A percentile compares a stretch with the other conserved stretches of the same genome.
These are phyloP conservation scores for Urochloa ruziziensis DNA, from an alignment of 176 grass and related monocot genomes.

Conservation along the genomic window DNA sequence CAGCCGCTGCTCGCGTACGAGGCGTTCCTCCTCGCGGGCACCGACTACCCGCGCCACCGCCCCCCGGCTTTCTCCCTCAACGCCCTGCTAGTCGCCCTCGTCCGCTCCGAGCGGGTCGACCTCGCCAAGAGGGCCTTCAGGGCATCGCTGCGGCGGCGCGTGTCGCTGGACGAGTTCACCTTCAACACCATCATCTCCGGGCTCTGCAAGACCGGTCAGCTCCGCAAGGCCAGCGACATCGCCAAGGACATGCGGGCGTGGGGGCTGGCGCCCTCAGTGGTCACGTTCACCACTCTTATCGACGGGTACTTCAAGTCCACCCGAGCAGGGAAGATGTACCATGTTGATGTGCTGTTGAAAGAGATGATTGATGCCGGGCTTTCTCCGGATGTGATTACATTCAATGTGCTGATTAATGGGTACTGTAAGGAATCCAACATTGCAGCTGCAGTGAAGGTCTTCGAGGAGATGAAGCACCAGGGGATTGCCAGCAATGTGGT, in stretches of 20 bases:
- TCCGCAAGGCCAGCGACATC: slow-evolving; percentile 63
- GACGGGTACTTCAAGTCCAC: slow-evolving; percentile 67
- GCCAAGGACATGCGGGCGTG: slow-evolving; percentile 70
- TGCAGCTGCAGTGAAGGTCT: slow-evolving; percentile 55
- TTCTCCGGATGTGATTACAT: slow-evolving; percentile 60
- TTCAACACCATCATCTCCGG: slow-evolving; percentile 84
- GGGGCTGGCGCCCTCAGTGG: slow-evolving; percentile 60
- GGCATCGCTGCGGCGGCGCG: slow-evolving; percentile 57
- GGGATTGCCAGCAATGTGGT: slow-evolving; percentile 34
- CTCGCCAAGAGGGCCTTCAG: slow-evolving; percentile 54
- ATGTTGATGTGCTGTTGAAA: slow-evolving; percentile 68
- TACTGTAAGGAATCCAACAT: slow-evolving; percentile 74
- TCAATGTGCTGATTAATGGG: slow-evolving; percentile 63
- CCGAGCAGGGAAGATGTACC: slow-evolving; percentile 75
- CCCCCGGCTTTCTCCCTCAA: slow-evolving; percentile 71
- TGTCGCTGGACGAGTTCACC: slow-evolving; percentile 55
- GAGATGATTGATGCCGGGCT: slow-evolving; percentile 68
- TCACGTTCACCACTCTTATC: slow-evolving; percentile 77
- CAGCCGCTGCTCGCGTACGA: slow-evolving; percentile 47
- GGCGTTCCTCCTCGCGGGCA: slow-evolving; percentile 49
- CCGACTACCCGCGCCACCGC: slow-evolving; percentile 52
- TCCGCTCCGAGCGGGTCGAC: slow-evolving; percentile 39
- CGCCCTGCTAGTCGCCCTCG: slow-evolving; percentile 52
- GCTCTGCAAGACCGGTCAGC: slow-evolving; percentile 69
- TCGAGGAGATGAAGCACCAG: slow-evolving; percentile 79